Conservation (phyloP, 176 grass and related monocot genomes). For the Triticum dicoccoides region DNA sequence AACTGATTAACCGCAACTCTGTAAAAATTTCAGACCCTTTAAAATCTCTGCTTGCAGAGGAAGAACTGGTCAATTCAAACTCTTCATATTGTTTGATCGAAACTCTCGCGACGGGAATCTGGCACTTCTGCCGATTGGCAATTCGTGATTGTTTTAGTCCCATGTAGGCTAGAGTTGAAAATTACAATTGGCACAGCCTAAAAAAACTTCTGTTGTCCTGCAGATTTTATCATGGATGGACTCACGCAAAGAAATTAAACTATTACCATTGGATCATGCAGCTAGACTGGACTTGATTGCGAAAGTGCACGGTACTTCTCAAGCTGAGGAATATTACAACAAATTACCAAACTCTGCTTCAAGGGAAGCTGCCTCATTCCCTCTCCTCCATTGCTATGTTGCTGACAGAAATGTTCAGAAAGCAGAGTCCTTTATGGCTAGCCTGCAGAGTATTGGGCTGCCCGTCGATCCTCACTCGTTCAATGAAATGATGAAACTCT, state of each 20-base stretch:
- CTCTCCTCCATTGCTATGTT: slow-evolving; percentile 81
- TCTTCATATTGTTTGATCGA: slow-evolving; percentile 9
- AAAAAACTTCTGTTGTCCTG: slow-evolving; percentile 1
- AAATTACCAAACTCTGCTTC: slow-evolving; percentile 42
- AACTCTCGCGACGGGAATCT: background rate
- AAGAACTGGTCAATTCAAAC: background rate
- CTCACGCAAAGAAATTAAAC: slow-evolving; percentile 25
- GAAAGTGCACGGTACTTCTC: slow-evolving; percentile 37
- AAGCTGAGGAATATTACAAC: slow-evolving; percentile 72
- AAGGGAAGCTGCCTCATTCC: slow-evolving; percentile 71
- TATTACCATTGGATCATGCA: slow-evolving; percentile 63
- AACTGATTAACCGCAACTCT: background rate
- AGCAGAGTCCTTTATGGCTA: slow-evolving; percentile 67
- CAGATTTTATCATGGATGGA: slow-evolving; percentile 90
- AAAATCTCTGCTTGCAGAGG: background rate
- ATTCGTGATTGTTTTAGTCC: background rate
- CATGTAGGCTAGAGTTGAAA: background rate
- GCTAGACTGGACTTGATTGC: slow-evolving; percentile 61
- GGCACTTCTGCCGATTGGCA: background rate
- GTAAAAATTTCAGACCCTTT: background rate
- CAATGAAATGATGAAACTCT: slow-evolving; percentile 87
- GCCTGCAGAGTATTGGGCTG: slow-evolving; percentile 61
- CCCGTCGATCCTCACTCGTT: slow-evolving; percentile 69
- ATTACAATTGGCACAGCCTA: background rate
- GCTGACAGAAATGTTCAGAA: slow-evolving; percentile 56